phyloP scores from a whole-genome alignment of 225 moss, liverwort and hornwort genomes.

The Physcomitrium patens region DNA sequence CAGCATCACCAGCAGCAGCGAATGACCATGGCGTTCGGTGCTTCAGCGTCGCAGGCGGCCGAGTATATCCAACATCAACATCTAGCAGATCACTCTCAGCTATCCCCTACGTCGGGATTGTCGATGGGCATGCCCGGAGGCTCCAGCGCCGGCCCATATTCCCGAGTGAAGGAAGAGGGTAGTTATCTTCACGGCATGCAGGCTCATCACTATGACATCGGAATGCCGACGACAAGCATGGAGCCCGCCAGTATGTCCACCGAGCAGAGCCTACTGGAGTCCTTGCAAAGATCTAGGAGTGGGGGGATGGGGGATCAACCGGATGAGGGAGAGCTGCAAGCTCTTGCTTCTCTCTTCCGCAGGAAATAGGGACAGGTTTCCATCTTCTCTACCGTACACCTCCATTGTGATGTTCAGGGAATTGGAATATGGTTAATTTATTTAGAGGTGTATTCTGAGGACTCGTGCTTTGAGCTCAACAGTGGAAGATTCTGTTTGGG shows the following conservation, averaged over 20 bases:
- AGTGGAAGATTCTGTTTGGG: too few relatives aligned
- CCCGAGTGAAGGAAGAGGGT: constrained; percentile 83
- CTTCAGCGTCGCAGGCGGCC: constrained; percentile 46
- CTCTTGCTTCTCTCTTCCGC: constrained; percentile 60
- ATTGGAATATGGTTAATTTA: too few relatives aligned
- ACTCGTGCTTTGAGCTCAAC: too few relatives aligned
- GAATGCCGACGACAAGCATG: constrained; percentile 68
- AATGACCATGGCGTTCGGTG: constrained; percentile 43
- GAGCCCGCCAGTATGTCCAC: constrained; percentile 46
- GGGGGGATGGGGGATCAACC: constrained; percentile 53
- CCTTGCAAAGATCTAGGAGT: constrained; percentile 64
- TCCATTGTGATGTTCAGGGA: not conserved
- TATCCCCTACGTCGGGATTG: constrained; percentile 56
- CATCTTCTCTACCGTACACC: not conserved
- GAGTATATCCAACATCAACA: constrained; percentile 67
- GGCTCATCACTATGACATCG: constrained; percentile 66
- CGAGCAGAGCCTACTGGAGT: constrained; percentile 60
- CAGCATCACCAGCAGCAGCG: constrained; percentile 61
- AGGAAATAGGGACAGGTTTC: constrained; percentile 37
- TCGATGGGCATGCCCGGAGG: constrained; percentile 70
- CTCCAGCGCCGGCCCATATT: constrained; percentile 59
- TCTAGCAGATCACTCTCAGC: constrained; percentile 51
- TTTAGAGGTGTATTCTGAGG: too few relatives aligned
- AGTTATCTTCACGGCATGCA: constrained; percentile 74
- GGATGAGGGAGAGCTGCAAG: constrained; percentile 71